Conservation (phyloP, 345 rosid species). For the Populus ilicifolia region DNA sequence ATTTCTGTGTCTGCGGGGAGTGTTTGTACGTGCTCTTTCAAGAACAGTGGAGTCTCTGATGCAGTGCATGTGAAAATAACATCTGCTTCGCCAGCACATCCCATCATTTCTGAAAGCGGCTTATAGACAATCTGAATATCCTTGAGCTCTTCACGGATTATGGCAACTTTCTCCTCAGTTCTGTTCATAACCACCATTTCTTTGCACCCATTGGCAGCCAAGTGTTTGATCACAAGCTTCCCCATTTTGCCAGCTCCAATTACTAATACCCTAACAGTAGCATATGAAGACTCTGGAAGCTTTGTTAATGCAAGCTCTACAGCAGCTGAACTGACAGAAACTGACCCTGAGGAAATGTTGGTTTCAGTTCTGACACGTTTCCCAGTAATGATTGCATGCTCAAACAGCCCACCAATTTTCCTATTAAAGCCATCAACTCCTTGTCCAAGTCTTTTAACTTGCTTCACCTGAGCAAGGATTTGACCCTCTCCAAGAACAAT, state of each 20-base stretch:
- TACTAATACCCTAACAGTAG: slow-evolving; percentile 13
- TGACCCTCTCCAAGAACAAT: slow-evolving; percentile 28
- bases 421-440: slow-evolving; percentile 22
- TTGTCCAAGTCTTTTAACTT: slow-evolving; percentile 26
- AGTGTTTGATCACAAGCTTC: slow-evolving; percentile 25
- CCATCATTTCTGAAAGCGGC: slow-evolving; percentile 20
- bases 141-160: slow-evolving; percentile 18
- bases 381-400: slow-evolving; percentile 26
- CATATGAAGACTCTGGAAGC: slow-evolving; percentile 16
- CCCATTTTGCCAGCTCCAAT: slow-evolving; percentile 31
- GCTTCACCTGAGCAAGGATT: slow-evolving; percentile 28
- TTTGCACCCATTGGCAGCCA: slow-evolving; percentile 25
- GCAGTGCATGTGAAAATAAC: slow-evolving; percentile 25
- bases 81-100: slow-evolving; percentile 22
- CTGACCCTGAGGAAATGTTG: slow-evolving; percentile 22
- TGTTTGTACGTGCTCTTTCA: slow-evolving; percentile 9
- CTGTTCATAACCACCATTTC: slow-evolving; percentile 21
- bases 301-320: slow-evolving; percentile 23
- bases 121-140: slow-evolving; percentile 17
- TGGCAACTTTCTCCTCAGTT: slow-evolving; percentile 21
- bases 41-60: slow-evolving; percentile 22
- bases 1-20: slow-evolving; percentile 6
- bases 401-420: slow-evolving; percentile 25
- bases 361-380: slow-evolving; percentile 26
- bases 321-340: slow-evolving; percentile 30